Evolutionary conservation across 768 basidiomycete genomes (phyloP).

Genomic region (Calocera cornea): DNA sequence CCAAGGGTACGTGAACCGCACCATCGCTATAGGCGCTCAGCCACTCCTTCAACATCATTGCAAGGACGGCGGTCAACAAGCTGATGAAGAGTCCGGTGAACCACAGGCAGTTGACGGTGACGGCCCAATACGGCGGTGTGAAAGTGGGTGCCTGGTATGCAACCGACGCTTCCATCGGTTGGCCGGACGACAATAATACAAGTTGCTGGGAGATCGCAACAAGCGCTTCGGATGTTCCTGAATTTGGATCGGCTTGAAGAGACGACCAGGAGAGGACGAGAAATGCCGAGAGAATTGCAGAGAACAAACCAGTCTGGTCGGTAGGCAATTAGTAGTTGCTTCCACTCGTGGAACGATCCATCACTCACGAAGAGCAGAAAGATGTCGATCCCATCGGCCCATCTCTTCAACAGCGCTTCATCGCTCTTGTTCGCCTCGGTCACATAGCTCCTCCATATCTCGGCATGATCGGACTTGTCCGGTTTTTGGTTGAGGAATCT

Average conservation of each 20-base stretch:
- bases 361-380: slow-evolving; percentile 28
- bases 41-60: slow-evolving; percentile 40
- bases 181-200: too few relatives aligned
- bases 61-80: slow-evolving; percentile 29
- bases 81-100: slow-evolving; percentile 29
- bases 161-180: too few relatives aligned
- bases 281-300: slow-evolving; percentile 22
- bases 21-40: slow-evolving; percentile 27
- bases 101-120: slow-evolving; percentile 33
- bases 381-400: slow-evolving; percentile 32
- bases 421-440: slow-evolving; percentile 26
- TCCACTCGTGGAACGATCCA: too few relatives aligned
- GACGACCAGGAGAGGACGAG: slow-evolving; percentile 18
- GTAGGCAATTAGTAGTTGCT: too few relatives aligned
- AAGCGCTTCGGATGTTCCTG: slow-evolving; percentile 7
- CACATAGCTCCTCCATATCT: slow-evolving; percentile 29
- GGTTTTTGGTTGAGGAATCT: too few relatives aligned
- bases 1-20: slow-evolving; percentile 18
- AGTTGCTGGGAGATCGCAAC: background rate
- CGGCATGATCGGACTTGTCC: too few relatives aligned
- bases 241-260: slow-evolving; percentile 15
- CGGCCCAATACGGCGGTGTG: slow-evolving; percentile 19
- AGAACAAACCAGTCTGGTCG: slow-evolving; percentile 25
- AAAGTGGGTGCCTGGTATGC: background rate
- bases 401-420: slow-evolving; percentile 24